Evolutionary conservation across 495 filamentous ascomycete species (phyloP).

Genomic region (Talaromyces proteolyticus): DNA sequence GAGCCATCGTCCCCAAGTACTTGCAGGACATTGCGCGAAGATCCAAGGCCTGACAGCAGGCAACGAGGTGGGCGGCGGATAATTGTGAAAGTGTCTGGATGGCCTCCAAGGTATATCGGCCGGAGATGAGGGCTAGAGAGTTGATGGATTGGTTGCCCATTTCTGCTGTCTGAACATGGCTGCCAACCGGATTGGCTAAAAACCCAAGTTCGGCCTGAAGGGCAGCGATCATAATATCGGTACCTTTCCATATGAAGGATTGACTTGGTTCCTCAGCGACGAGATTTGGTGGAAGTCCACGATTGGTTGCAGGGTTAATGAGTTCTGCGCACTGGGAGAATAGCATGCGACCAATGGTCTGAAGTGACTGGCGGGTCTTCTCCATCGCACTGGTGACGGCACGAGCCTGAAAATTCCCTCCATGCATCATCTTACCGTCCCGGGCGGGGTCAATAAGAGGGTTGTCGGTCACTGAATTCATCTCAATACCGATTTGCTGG

Average conservation of each 20-base stretch:
- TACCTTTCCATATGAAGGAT: constrained; percentile 48
- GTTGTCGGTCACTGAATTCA: constrained; percentile 61
- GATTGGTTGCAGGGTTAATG: constrained; percentile 46
- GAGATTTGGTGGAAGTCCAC: constrained; percentile 52
- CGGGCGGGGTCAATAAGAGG: constrained; percentile 30
- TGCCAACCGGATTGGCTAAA: constrained; percentile 40
- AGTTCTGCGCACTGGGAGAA: constrained; percentile 52
- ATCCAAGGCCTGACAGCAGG: constrained; percentile 40
- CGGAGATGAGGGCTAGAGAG: constrained; percentile 44
- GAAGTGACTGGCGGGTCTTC: constrained; percentile 44
- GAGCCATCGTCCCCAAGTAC: constrained; percentile 7
- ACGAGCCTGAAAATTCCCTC: constrained; percentile 55
- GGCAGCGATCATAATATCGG: constrained; percentile 55
- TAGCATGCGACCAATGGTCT: constrained; percentile 52
- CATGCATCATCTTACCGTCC: constrained; percentile 21
- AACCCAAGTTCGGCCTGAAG: constrained; percentile 47
- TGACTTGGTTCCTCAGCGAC: constrained; percentile 45
- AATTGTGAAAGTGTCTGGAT: constrained; percentile 48
- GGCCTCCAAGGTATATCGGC: constrained; percentile 46
- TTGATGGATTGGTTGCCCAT: constrained; percentile 48
- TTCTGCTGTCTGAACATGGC: constrained; percentile 42
- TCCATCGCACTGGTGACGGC: constrained; percentile 55
- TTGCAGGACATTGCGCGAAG: constrained; percentile 13
- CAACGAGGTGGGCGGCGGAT: constrained; percentile 40
- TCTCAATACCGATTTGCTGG: constrained; percentile 45